Evolutionary conservation across 75 land plant genomes (phyloP).

Genomic region (Adiantum capillusveneris): DNA sequence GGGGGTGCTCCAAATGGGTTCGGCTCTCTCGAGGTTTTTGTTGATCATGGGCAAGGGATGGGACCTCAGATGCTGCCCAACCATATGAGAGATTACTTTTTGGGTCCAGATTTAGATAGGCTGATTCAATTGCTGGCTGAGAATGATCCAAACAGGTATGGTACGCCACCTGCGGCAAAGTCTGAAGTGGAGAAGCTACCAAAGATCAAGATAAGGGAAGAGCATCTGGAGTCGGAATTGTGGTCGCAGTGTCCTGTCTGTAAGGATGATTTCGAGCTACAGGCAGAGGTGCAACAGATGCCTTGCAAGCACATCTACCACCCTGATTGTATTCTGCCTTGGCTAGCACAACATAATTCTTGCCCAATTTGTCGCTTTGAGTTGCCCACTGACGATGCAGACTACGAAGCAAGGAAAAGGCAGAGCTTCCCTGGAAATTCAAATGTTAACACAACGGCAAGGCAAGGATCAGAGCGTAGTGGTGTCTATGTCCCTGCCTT

Average conservation of each 20-base stretch:
- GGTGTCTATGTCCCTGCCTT: no score
- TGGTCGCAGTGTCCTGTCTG: constrained; percentile 53
- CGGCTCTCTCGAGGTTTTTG: not conserved
- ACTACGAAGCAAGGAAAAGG: constrained; percentile 36
- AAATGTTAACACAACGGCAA: not conserved
- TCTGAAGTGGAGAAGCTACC: constrained; percentile 42
- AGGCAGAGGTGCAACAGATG: constrained; percentile 37
- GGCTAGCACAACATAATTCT: constrained; percentile 55
- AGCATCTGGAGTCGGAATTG: constrained; percentile 19
- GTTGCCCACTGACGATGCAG: constrained; percentile 67
- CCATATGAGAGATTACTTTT: not conserved
- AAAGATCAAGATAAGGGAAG: constrained; percentile 23
- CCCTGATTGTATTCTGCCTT: constrained; percentile 56
- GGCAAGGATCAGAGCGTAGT: not conserved
- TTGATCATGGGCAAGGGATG: constrained; percentile 1
- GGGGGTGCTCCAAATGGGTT: not conserved
- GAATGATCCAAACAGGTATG: constrained; percentile 30
- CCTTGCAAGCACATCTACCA: constrained; percentile 76
- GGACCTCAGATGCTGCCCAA: not conserved
- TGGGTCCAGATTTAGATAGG: not conserved
- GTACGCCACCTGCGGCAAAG: constrained; percentile 68
- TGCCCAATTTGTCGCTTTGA: constrained; percentile 76
- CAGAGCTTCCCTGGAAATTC: not conserved
- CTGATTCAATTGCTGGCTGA: constrained; percentile 42
- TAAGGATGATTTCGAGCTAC: constrained; percentile 39